Evolutionary conservation across 257 asterid genomes (phyloP).

Genomic region (Salvia splendens): DNA sequence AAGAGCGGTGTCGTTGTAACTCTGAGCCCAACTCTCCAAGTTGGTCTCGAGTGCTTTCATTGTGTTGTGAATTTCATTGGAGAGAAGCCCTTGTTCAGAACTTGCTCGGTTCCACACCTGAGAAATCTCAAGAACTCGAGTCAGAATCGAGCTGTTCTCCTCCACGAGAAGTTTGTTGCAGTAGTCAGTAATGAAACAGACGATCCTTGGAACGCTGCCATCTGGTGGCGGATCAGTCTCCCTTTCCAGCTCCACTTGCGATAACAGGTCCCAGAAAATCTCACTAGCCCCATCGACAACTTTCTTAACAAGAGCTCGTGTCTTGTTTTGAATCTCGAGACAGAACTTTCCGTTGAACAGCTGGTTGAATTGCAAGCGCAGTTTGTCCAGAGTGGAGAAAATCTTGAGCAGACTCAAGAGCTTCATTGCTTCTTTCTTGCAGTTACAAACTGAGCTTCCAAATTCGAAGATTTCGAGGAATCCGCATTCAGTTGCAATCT

Average conservation of each 20-base stretch:
- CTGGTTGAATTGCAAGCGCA: slow-evolving; percentile 70
- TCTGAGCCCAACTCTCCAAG: slow-evolving; percentile 64
- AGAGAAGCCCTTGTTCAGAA: slow-evolving; percentile 42
- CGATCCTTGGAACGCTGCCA: slow-evolving; percentile 65
- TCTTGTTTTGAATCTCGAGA: slow-evolving; percentile 51
- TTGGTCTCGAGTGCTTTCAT: slow-evolving; percentile 58
- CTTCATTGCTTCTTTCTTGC: slow-evolving; percentile 86
- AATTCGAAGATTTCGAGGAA: slow-evolving; percentile 54
- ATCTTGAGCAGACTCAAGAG: slow-evolving; percentile 66
- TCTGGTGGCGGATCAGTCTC: slow-evolving; percentile 54
- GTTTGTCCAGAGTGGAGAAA: slow-evolving; percentile 62
- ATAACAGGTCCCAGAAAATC: slow-evolving; percentile 62
- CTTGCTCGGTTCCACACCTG: slow-evolving; percentile 55
- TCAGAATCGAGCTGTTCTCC: slow-evolving; percentile 52
- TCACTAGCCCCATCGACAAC: slow-evolving; percentile 68
- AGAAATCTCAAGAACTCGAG: slow-evolving; percentile 65
- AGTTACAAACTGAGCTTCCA: slow-evolving; percentile 49
- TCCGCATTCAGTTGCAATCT: slow-evolving; percentile 60
- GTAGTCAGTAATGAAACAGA: slow-evolving; percentile 60
- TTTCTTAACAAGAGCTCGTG: slow-evolving; percentile 65
- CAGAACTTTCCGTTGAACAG: slow-evolving; percentile 65
- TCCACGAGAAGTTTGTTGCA: slow-evolving; percentile 70
- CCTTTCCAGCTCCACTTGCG: slow-evolving; percentile 76
- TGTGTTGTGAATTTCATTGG: slow-evolving; percentile 52
- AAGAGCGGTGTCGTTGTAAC: slow-evolving; percentile 48